Conservation (phyloP, 345 rosid genomes). For the Rhizophora mangle region DNA sequence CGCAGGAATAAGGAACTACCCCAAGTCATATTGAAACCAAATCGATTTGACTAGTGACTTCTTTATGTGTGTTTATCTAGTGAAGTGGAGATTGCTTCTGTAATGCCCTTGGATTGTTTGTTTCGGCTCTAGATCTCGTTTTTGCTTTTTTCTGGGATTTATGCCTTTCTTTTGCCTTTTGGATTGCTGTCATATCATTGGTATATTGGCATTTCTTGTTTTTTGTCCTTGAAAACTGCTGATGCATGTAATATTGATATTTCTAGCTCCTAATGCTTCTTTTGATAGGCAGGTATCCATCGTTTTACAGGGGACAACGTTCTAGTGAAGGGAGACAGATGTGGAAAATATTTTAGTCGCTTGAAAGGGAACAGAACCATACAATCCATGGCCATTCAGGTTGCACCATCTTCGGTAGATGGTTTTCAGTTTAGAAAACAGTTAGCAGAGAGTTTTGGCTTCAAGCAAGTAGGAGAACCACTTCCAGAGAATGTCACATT, state of each 20-base stretch:
- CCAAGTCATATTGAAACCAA: too few species aligned
- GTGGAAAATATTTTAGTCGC: conserved; percentile 28
- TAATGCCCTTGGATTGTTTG: too few species aligned
- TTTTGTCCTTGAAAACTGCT: neutral
- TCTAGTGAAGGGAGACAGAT: conserved; percentile 36
- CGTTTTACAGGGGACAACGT: conserved; percentile 43
- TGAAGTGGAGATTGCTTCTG: too few species aligned
- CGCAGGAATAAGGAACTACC: too few species aligned
- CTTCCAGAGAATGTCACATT: conserved; percentile 75
- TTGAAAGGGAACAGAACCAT: conserved; percentile 34
- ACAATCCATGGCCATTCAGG: conserved; percentile 68
- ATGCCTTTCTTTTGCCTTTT: neutral
- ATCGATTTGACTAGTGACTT: too few species aligned
- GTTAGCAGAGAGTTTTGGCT: conserved; percentile 76
- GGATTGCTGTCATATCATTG: conserved; percentile 11
- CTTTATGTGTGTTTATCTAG: too few species aligned
- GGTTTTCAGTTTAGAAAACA: conserved; percentile 56
- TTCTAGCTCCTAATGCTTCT: conserved; percentile 11
- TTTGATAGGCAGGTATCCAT: conserved; percentile 46
- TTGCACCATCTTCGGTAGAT: conserved; percentile 52
- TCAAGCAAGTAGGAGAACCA: conserved; percentile 78
- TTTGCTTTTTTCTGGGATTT: neutral
- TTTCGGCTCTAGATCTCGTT: too few species aligned
- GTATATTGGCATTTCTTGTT: neutral
- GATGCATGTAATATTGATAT: neutral